Conservation (phyloP, 768 basidiomycete genomes). For the Kwoniella mangroviensis region DNA sequence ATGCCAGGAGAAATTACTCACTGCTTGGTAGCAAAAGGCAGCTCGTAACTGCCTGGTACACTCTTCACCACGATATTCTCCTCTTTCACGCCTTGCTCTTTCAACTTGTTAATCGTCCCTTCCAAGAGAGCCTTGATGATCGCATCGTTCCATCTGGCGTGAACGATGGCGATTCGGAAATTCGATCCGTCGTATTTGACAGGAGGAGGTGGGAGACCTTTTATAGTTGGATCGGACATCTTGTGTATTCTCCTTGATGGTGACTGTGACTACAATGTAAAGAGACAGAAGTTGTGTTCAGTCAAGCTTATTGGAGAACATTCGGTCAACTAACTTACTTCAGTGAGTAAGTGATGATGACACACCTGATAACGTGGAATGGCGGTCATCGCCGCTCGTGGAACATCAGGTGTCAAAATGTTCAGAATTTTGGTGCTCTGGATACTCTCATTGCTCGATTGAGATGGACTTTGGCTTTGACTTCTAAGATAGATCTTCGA, state of each 20-base stretch:
- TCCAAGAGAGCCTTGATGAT: conserved; percentile 84
- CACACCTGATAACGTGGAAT: neutral
- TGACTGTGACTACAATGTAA: no score
- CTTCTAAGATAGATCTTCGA: neutral
- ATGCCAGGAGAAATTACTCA: conserved; percentile 59
- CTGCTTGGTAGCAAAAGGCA: conserved; percentile 83
- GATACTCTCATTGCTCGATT: neutral
- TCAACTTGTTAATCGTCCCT: conserved; percentile 79
- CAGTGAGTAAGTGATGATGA: neutral
- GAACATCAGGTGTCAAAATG: neutral
- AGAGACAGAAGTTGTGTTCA: no score
- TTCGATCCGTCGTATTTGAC: conserved; percentile 75
- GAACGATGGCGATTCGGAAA: conserved; percentile 87
- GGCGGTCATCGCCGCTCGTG: neutral
- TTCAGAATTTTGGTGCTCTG: neutral
- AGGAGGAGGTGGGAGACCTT: conserved; percentile 71
- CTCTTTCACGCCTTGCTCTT: conserved; percentile 82
- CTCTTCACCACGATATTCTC: conserved; percentile 87
- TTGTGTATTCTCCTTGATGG: neutral
- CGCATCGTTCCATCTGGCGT: conserved; percentile 90
- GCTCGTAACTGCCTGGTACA: conserved; percentile 93
- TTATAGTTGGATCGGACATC: conserved; percentile 66
- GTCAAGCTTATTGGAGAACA: neutral
- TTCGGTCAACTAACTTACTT: neutral
- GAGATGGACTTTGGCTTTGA: neutral